phyloP scores from a whole-genome alignment of 1,139 yeast species.

The Debaryomycetaceae sp. region DNA sequence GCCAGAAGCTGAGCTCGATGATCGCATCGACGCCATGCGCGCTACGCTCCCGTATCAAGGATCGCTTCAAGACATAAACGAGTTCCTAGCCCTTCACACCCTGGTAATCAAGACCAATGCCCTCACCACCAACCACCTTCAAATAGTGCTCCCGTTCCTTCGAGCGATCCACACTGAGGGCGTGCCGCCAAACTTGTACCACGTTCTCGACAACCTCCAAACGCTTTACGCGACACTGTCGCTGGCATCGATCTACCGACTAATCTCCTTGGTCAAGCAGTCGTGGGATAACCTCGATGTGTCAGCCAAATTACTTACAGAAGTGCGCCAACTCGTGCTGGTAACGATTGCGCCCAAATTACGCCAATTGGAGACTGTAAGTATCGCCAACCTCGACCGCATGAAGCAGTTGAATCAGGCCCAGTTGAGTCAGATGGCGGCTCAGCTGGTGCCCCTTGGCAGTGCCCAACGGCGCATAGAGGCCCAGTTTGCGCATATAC shows the following conservation, averaged over 20 bases:
- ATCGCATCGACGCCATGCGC: constrained; percentile 11
- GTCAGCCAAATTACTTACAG: no score
- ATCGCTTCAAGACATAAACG: not conserved
- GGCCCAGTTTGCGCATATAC: constrained; percentile 4
- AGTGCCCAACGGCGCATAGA: not conserved
- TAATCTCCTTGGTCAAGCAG: no score
- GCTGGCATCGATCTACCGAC: no score
- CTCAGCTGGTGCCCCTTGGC: not conserved
- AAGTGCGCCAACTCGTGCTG: no score
- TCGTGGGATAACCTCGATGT: no score
- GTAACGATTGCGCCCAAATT: constrained; percentile 3
- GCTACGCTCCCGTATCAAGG: no score
- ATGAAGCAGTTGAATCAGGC: not conserved
- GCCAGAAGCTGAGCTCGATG: constrained; percentile 13
- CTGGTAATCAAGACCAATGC: constrained; percentile 4
- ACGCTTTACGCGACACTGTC: constrained; percentile 2
- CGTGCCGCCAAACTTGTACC: not conserved
- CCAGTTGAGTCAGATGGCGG: constrained; percentile 1
- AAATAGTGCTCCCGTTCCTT: constrained; percentile 15
- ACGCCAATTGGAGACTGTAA: not conserved
- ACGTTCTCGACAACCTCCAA: not conserved
- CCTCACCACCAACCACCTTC: constrained; percentile 4
- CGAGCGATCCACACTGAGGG: constrained; percentile 15
- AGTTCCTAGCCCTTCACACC: constrained; percentile 6
- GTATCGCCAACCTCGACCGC: not conserved